Evolutionary conservation across 345 rosid genomes (phyloP).

Genomic region (Eucalyptus polyanthemos): DNA sequence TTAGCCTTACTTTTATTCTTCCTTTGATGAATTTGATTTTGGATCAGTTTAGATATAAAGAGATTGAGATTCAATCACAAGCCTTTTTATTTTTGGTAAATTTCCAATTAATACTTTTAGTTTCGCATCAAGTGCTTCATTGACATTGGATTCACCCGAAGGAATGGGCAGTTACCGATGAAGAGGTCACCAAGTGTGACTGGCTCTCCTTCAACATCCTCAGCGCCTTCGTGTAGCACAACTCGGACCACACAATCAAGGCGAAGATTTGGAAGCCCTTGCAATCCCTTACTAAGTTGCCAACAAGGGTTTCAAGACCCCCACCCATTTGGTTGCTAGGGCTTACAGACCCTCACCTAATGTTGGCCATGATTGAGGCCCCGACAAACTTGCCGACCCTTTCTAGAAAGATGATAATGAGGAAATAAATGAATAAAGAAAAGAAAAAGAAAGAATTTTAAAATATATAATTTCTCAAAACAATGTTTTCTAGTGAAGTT

Average conservation of each 20-base stretch:
- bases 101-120: not conserved
- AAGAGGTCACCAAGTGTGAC: not conserved
- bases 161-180: not conserved
- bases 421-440: not conserved
- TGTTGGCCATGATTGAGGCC: not conserved
- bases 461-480: not conserved
- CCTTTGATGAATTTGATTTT: not conserved
- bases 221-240: not conserved
- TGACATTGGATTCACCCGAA: not conserved
- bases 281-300: not conserved
- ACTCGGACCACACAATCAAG: not conserved
- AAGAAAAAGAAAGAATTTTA: accelerated
- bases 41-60: not conserved
- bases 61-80: not conserved
- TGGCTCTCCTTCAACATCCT: not conserved
- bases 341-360: not conserved
- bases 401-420: not conserved
- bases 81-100: not conserved
- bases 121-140: not conserved
- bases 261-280: not conserved
- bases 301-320: not conserved
- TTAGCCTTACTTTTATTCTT: not conserved
- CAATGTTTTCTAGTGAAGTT: not conserved
- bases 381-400: not conserved
- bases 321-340: not conserved